Evolutionary conservation across 2,329 filamentous ascomycete species (phyloP).

Genomic region (Penicillium oxalicum): DNA sequence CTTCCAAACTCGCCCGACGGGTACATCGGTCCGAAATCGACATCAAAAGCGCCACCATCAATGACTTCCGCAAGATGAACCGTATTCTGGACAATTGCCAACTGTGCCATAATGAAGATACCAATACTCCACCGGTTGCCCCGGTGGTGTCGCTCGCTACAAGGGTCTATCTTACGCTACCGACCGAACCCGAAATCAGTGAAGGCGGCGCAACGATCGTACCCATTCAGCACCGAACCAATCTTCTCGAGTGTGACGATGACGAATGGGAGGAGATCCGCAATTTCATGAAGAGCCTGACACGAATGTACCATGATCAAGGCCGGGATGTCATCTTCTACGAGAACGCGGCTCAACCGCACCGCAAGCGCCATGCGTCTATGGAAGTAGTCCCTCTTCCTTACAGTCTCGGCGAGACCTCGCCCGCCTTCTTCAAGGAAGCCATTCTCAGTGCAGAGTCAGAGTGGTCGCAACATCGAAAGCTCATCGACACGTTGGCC

Average conservation of each 20-base stretch:
- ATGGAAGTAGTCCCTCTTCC: conserved; percentile 83
- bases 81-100: conserved; percentile 79
- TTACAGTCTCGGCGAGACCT: conserved; percentile 82
- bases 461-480: conserved; percentile 93
- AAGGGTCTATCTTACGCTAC: conserved; percentile 77
- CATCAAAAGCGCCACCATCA: conserved; percentile 79
- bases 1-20: conserved; percentile 75
- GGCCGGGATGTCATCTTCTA: conserved; percentile 93
- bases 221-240: conserved; percentile 77
- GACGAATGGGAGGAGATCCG: conserved; percentile 99
- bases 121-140: conserved; percentile 67
- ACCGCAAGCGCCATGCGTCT: conserved; percentile 74
- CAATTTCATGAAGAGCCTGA: conserved; percentile 98
- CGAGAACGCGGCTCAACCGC: conserved; percentile 83
- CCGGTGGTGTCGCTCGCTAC: conserved; percentile 83
- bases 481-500: conserved; percentile 77
- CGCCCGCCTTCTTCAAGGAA: conserved; percentile 91
- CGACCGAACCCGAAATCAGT: conserved; percentile 81
- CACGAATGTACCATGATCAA: conserved; percentile 88
- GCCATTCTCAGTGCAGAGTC: conserved; percentile 82
- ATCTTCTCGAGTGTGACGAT: conserved; percentile 95
- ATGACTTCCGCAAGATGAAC: conserved; percentile 85
- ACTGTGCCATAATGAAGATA: conserved; percentile 88
- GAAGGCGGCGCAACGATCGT: conserved; percentile 82
- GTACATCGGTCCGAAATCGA: conserved; percentile 84